Conservation (phyloP, 139 green algal species). For the Closterium sp. region DNA sequence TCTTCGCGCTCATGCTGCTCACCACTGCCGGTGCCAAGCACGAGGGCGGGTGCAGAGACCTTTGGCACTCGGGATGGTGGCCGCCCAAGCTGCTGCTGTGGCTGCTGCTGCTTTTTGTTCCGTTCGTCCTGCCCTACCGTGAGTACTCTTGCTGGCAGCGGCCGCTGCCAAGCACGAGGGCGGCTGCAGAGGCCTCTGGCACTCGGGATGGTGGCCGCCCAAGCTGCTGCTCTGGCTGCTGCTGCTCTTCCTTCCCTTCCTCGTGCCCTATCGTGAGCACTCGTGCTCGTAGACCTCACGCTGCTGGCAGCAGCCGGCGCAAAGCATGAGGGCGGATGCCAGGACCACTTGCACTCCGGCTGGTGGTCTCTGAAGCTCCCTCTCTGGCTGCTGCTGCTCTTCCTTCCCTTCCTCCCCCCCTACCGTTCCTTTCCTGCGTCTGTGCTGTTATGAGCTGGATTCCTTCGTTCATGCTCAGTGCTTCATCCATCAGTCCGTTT, state of each 20-base stretch:
- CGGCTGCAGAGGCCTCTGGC: too few relatives aligned
- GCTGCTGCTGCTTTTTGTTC: conserved; percentile 31
- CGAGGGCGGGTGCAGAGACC: conserved; percentile 16
- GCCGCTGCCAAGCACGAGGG: too few relatives aligned
- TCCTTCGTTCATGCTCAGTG: background rate
- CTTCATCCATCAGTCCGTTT: background rate
- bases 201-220: too few relatives aligned
- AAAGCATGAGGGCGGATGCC: conserved; percentile 8
- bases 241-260: too few relatives aligned
- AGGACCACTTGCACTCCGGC: conserved; percentile 26
- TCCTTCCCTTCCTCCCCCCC: too few relatives aligned
- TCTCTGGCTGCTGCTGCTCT: too few relatives aligned
- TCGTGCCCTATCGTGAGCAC: too few relatives aligned
- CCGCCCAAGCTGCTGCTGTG: conserved; percentile 32
- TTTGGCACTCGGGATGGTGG: conserved; percentile 41
- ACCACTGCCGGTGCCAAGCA: conserved; percentile 33
- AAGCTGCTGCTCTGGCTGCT: too few relatives aligned
- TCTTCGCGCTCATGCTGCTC: conserved; percentile 40
- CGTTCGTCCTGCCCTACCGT: conserved; percentile 39
- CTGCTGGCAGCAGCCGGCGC: conserved; percentile 21
- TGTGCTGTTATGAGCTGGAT: background rate
- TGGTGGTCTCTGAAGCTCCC: conserved; percentile 33
- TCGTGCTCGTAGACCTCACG: conserved; percentile 45
- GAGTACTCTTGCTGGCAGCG: too few relatives aligned
- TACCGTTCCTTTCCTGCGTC: background rate